Base-by-base conservation (phyloP, 371 early-diverging fungal species). In the Thermomucor indicae-seudaticae region DNA sequence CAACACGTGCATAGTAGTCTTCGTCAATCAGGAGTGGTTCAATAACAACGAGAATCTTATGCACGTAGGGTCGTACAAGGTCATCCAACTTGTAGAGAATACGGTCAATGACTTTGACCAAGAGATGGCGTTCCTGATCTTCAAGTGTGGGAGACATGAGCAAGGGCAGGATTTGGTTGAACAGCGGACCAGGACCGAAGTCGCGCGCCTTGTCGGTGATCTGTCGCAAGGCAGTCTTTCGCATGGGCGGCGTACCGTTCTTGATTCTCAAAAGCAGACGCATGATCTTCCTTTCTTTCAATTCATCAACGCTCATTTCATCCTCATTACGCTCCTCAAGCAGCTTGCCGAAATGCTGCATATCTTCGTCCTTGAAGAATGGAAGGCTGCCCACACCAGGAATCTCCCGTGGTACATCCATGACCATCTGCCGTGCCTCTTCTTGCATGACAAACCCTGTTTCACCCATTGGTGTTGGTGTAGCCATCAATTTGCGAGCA, bases 31-130 rank as follows among this genome's bases (percentile, higher is more conserved):
- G 70, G 53, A 97, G 72, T 2, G 99, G 99, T 70, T 96, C 96
- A 58, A 97, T 95, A 2, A 97, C 97, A 4, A 97, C 97, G 14
- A 98, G 81, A 45, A 98, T 95, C 72, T 95, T 93, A 81, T 96
- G 98, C 14, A 95, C 97, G 65, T 82, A 97, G 1, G 97, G 98
- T 23, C 96, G 91, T 8, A 95, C 96, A 20, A 93, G 80, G 55
- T 95, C 97, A 64, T 95, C 97, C 42, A 97, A 67, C 63, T 95
- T 94, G 78, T 92, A 92, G 53, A 98, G 67, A 43, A 94, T 88
- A 62, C 97, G 90, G 65, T 97, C 99, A 65, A 97, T 91, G 51
- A 96, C 96, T 65, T 97, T 98, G 43, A 94, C 95, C 43, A 98
- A 69, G 60, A 98, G 78, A 62, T 98, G 98, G 14, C 98, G 89